These are phyloP conservation scores for Candida michaelii DNA, from an alignment of 805 yeast genomes.

Conservation along the genomic window DNA sequence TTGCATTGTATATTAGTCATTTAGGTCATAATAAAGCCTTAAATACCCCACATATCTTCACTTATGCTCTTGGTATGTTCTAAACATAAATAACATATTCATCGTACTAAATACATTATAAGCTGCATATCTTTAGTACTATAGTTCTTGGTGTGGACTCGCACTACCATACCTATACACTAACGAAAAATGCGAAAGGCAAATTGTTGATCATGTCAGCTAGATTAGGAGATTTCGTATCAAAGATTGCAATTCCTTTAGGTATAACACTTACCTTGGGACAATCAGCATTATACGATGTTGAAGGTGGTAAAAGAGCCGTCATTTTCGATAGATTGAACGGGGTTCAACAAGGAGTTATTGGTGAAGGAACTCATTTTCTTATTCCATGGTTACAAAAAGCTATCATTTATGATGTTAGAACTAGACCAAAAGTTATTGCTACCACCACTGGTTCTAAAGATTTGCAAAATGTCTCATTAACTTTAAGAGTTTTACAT, in stretches of 20 bases:
- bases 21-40: too few relatives aligned
- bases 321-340: constrained; percentile 88
- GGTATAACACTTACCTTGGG: constrained; percentile 70
- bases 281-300: constrained; percentile 88
- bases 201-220: constrained; percentile 27
- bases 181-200: background rate
- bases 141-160: too few relatives aligned
- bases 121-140: too few relatives aligned
- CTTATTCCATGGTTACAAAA: constrained; percentile 93
- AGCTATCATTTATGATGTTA: constrained; percentile 86
- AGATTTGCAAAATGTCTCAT: constrained; percentile 92
- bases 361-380: constrained; percentile 97
- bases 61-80: too few relatives aligned
- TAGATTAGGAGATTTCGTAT: constrained; percentile 36
- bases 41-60: too few relatives aligned
- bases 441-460: constrained; percentile 95
- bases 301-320: constrained; percentile 93
- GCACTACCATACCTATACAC: too few relatives aligned
- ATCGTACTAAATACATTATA: too few relatives aligned
- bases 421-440: constrained; percentile 93
- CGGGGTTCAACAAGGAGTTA: constrained; percentile 85
- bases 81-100: too few relatives aligned
- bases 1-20: constrained; percentile 3
- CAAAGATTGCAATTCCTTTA: constrained; percentile 63
- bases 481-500: constrained; percentile 89